Evolutionary conservation across 139 green algal genomes (phyloP).

Genomic region (Edaphochlamys debaryana): DNA sequence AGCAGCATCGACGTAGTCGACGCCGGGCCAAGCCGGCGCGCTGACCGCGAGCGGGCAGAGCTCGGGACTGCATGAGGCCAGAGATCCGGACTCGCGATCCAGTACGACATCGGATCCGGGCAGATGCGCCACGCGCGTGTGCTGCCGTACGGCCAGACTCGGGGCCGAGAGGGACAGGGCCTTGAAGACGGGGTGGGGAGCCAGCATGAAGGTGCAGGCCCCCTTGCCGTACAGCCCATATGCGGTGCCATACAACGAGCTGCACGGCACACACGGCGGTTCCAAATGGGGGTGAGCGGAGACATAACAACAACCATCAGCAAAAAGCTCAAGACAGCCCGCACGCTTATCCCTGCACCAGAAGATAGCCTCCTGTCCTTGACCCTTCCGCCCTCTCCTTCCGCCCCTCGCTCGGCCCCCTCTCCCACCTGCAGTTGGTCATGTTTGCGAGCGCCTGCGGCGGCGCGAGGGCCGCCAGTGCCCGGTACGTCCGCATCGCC

Average conservation of each 20-base stretch:
- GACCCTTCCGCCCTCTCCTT: too few relatives aligned
- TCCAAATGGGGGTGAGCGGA: too few relatives aligned
- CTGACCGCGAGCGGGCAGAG: neutral
- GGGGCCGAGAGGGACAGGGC: neutral
- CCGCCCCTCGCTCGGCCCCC: too few relatives aligned
- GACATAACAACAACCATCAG: too few relatives aligned
- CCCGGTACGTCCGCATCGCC: neutral
- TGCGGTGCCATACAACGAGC: constrained; percentile 12
- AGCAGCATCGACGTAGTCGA: neutral
- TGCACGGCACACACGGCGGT: too few relatives aligned
- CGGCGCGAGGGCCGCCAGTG: neutral
- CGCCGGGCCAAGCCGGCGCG: neutral
- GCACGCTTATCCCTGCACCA: too few relatives aligned
- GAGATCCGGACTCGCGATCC: neutral
- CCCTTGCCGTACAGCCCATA: constrained; percentile 1
- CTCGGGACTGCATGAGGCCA: neutral
- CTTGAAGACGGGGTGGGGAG: constrained; percentile 16
- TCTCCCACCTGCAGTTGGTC: too few relatives aligned
- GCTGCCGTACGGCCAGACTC: neutral
- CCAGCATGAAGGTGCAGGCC: constrained; percentile 7
- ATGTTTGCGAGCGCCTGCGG: neutral
- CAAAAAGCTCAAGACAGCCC: too few relatives aligned
- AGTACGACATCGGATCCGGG: constrained; percentile 1
- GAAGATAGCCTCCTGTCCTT: too few relatives aligned
- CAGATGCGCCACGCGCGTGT: neutral